Percentiles rank a stretch among this genome's conserved stretches.
Conservation (phyloP, 768 basidiomycete species). For the Mycena epipterygia region DNA sequence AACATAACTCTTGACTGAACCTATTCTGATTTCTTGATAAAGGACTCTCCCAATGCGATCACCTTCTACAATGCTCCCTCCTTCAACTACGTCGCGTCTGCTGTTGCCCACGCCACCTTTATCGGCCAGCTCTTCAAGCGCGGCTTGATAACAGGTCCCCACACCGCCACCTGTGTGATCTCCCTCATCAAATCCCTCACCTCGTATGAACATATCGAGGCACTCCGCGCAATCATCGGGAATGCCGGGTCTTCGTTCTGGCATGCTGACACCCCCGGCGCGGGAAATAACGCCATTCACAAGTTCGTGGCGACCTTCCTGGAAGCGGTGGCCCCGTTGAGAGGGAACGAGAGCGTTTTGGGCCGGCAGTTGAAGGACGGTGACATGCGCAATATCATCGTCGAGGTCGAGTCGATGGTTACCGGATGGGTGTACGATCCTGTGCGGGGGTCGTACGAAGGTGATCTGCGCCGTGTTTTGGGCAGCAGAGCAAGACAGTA, state of each 20-base stretch:
- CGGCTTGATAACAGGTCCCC: conserved; percentile 37
- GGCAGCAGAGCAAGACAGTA: no score
- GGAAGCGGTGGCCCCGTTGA: conserved; percentile 33
- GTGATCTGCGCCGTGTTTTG: no score
- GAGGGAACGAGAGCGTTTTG: conserved; percentile 33
- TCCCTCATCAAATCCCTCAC: conserved; percentile 40
- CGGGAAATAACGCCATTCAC: conserved; percentile 35
- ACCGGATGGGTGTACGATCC: conserved; percentile 32
- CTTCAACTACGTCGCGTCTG: conserved; percentile 38
- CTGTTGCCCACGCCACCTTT: conserved; percentile 40
- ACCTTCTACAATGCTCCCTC: conserved; percentile 32
- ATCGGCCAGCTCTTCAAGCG: conserved; percentile 45
- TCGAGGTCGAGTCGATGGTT: conserved; percentile 29
- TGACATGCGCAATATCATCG: conserved; percentile 30
- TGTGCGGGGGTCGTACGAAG: conserved; percentile 13
- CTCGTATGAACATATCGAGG: conserved; percentile 45
- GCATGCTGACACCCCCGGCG: conserved; percentile 34
- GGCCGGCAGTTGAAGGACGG: conserved; percentile 29
- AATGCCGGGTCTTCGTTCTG: conserved; percentile 40
- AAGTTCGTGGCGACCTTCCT: conserved; percentile 34
- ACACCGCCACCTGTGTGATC: conserved; percentile 38
- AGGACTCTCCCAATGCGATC: conserved; percentile 37
- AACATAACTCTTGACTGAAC: neutral
- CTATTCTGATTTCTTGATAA: neutral
- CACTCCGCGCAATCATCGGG: conserved; percentile 37